Evolutionary conservation across 2,329 filamentous ascomycete genomes (phyloP), one percentile per base, ranked within the genome.

Genomic region (Macrophomina tecta): DNA sequence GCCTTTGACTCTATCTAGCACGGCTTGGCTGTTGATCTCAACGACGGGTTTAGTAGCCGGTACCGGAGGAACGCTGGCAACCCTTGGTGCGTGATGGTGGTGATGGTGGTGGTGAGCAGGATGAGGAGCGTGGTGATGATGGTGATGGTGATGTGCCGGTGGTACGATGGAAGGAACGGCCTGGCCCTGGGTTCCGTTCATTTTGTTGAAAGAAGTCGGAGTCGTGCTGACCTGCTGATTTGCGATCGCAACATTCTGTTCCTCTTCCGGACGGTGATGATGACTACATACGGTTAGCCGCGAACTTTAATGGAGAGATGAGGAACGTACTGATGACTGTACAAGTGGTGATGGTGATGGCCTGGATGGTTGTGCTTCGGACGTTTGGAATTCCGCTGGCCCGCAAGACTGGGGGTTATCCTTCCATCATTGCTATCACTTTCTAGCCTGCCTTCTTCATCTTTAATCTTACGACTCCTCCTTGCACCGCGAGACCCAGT

Each of bases 401-500:
- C 85, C 51, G 83, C 74, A 32, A 81, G 82, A 56, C 83, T 84
- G 1, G 89, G 88, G 1, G 90, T 89, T 12, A 82, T 82, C 71
- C 88, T 83, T 32, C 89, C 89, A 40, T 85, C 86, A 67, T 83
- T 86, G 67, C 87, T 88, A 67, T 95, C 92, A 68, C 88, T 77
- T 51, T 87, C 92, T 38, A 83, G 83, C 69, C 85, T 86, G 36
- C 77, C 77, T 3, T 92, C 90, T 52, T 95, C 93, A 64, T 97
- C 91, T 74, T 93, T 92, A 2, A 89, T 82, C 76, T 93, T 92
- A 69, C 91, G 78, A 4, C 72, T 69, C 49, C 76, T 79, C 60
- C 75, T 72, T 23, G 75, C 76, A 53, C 75, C 76, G 56, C 78
- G 77, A 9, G 78, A 80, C n/a, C 72, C 76, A 3, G 77, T 75